Percentiles rank a stretch among this genome's conserved stretches.
Evolutionary conservation across 805 yeast genomes (phyloP).

Genomic region (Tetrapisispora phaffii): DNA sequence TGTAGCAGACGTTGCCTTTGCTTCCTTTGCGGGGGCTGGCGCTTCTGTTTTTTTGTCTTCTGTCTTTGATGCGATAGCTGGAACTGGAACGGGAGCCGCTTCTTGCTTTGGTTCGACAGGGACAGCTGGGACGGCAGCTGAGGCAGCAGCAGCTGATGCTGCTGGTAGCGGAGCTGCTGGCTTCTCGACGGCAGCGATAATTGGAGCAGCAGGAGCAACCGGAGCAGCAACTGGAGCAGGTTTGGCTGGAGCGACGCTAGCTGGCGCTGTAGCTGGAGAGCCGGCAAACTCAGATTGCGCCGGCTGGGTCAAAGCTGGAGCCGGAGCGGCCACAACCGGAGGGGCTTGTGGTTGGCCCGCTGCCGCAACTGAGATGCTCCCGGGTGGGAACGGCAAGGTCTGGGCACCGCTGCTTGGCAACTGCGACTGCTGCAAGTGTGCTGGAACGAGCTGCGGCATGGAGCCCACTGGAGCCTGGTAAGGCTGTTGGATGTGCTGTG

Average conservation of each 20-base stretch:
- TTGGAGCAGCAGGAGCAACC: constrained; percentile 5
- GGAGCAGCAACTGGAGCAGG: constrained; percentile 8
- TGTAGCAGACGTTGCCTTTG: background rate
- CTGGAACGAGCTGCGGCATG: constrained; percentile 10
- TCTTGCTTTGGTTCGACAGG: constrained; percentile 3
- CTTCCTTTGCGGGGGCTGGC: constrained; percentile 9
- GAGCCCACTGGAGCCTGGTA: constrained; percentile 15
- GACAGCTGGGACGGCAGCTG: constrained; percentile 8
- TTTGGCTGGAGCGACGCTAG: constrained; percentile 6
- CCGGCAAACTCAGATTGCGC: background rate
- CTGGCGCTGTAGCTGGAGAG: constrained; percentile 1
- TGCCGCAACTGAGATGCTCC: no score
- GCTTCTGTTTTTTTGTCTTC: background rate
- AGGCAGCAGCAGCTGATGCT: constrained; percentile 13
- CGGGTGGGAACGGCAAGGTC: background rate
- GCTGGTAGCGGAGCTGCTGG: constrained; percentile 7
- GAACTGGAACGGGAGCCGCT: background rate
- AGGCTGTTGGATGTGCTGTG: constrained; percentile 2
- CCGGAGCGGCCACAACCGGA: background rate
- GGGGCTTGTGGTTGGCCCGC: constrained; percentile 2
- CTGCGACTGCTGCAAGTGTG: constrained; percentile 8
- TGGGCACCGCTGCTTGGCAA: background rate
- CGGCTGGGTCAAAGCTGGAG: background rate
- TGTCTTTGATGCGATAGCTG: background rate
- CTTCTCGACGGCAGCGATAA: background rate